A percentile compares a stretch with the other conserved stretches of the same genome.
Conservation (phyloP, 768 basidiomycete genomes). For the Hygrocybe punicea region DNA sequence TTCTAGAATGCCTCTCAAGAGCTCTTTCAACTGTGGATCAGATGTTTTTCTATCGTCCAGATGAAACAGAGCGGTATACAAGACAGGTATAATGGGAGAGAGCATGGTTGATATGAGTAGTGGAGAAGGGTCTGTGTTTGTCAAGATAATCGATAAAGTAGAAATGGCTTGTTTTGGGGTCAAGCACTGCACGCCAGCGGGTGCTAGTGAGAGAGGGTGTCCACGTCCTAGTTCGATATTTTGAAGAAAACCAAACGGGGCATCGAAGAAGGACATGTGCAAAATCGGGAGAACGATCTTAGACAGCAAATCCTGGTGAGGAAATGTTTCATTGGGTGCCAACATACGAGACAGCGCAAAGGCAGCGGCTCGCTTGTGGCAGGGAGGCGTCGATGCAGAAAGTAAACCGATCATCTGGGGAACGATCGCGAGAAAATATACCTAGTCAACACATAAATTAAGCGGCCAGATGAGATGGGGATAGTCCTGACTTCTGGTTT, state of each 20-base stretch:
- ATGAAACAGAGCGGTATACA: conserved; percentile 63
- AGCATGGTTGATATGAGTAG: conserved; percentile 57
- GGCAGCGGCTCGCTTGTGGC: conserved; percentile 59
- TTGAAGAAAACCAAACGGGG: conserved; percentile 3
- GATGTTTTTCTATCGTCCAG: conserved; percentile 54
- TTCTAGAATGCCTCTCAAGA: conserved; percentile 54
- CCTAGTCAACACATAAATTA: conserved; percentile 37
- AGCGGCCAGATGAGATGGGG: neutral
- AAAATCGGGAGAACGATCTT: conserved; percentile 45
- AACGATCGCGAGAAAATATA: conserved; percentile 55
- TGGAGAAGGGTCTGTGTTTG: conserved; percentile 80
- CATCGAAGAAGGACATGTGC: conserved; percentile 49
- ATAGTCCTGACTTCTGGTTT: conserved; percentile 47
- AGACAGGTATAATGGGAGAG: conserved; percentile 60
- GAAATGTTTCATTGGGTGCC: conserved; percentile 30
- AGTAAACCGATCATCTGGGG: conserved; percentile 56
- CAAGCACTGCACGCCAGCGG: conserved; percentile 3
- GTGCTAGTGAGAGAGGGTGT: neutral
- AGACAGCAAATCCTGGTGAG: conserved; percentile 30
- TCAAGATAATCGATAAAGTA: conserved; percentile 53
- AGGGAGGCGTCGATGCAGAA: conserved; percentile 37
- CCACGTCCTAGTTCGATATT: too few relatives aligned
- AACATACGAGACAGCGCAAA: conserved; percentile 69
- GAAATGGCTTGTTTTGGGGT: conserved; percentile 45
- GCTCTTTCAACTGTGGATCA: conserved; percentile 62